Conservation (phyloP, 306 rosid species). For the Quercus alba region DNA sequence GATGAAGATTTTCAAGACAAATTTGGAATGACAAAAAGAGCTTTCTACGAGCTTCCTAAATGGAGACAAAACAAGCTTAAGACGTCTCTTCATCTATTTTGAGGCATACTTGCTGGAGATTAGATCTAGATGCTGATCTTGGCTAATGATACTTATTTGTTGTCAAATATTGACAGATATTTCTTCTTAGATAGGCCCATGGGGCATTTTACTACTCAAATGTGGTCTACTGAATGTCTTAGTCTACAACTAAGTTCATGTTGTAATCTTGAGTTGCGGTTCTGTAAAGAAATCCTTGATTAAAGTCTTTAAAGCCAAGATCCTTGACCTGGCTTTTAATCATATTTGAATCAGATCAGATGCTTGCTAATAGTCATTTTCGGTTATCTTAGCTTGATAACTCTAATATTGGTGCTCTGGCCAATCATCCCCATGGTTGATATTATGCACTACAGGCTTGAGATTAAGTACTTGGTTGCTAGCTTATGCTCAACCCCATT, state of each 20-base stretch:
- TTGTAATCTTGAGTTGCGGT: not conserved
- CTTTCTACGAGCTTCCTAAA: slow-evolving; percentile 76
- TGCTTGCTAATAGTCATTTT: too few species aligned
- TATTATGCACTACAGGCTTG: not conserved
- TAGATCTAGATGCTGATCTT: slow-evolving; percentile 9
- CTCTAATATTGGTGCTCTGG: too few species aligned
- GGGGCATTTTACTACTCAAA: not conserved
- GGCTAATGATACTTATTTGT: not conserved
- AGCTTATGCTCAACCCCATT: not conserved
- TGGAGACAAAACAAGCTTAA: slow-evolving; percentile 98
- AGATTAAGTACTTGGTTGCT: not conserved
- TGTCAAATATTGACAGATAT: not conserved
- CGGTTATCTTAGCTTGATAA: too few species aligned
- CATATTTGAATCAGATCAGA: too few species aligned
- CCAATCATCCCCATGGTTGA: not conserved
- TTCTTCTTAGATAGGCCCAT: not conserved
- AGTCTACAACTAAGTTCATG: not conserved
- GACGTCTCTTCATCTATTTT: slow-evolving; percentile 73
- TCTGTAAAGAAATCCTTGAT: not conserved
- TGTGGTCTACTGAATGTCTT: not conserved
- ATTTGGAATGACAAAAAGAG: slow-evolving; percentile 59
- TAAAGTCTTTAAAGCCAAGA: not conserved
- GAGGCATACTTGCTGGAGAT: slow-evolving; percentile 18
- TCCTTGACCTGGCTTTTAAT: too few species aligned
- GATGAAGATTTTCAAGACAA: slow-evolving; percentile 72